Evolutionary conservation across 2,329 filamentous ascomycete genomes (phyloP).

Genomic region (Ceratocystis variospora): DNA sequence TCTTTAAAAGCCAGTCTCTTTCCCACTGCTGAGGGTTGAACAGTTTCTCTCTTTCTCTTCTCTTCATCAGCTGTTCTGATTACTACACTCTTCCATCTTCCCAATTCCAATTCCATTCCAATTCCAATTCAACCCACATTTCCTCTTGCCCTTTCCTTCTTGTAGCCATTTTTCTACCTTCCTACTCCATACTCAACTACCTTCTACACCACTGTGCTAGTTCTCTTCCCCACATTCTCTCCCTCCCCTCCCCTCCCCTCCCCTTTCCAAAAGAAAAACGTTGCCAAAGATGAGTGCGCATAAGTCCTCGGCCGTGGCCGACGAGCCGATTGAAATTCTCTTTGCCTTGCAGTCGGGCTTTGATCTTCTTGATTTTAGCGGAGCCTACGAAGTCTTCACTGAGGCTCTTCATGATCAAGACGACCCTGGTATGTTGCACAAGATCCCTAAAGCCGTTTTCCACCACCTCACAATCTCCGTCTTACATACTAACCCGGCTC

Average conservation of each 20-base stretch:
- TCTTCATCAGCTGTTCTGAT: background rate
- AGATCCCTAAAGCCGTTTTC: background rate
- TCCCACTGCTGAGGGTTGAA: background rate
- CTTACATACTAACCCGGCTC: background rate
- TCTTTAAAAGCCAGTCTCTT: slow-evolving; percentile 1
- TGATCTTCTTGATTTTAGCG: slow-evolving; percentile 44
- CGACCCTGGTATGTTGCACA: slow-evolving; percentile 34
- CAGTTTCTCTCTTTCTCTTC: background rate
- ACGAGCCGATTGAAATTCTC: slow-evolving; percentile 47
- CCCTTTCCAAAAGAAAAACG: slow-evolving; percentile 19
- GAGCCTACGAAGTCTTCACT: slow-evolving; percentile 39
- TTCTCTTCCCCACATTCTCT: background rate
- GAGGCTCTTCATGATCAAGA: slow-evolving; percentile 40
- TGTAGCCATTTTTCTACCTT: background rate
- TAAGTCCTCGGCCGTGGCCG: slow-evolving; percentile 45
- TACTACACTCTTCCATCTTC: background rate
- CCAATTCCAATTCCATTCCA: background rate
- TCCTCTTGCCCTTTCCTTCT: background rate
- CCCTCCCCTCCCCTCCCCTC: slow-evolving; percentile 1
- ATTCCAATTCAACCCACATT: background rate
- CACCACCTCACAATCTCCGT: background rate
- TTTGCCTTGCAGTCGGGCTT: slow-evolving; percentile 48
- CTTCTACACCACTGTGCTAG: background rate
- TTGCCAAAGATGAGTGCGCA: slow-evolving; percentile 40
- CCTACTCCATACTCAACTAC: background rate